phyloP scores from a whole-genome alignment of 805 yeast genomes.

The Candida ovalis region DNA sequence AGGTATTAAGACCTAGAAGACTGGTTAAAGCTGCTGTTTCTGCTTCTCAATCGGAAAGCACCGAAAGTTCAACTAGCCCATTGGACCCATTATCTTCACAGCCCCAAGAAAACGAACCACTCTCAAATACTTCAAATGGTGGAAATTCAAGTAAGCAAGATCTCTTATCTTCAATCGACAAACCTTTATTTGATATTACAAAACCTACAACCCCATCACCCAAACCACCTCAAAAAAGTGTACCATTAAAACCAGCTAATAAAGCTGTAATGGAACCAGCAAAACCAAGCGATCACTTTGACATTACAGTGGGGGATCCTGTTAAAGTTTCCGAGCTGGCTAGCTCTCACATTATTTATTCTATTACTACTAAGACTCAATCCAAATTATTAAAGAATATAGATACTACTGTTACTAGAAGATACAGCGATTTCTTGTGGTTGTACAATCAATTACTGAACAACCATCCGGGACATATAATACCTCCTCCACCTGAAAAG shows the following conservation, averaged over 20 bases:
- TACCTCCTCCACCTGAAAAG: conserved; percentile 96
- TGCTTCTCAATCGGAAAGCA: not conserved
- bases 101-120: conserved; percentile 6
- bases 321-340: conserved; percentile 88
- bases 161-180: conserved; percentile 44
- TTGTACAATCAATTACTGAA: conserved; percentile 80
- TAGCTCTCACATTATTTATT: conserved; percentile 82
- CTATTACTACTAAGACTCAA: conserved; percentile 60
- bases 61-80: conserved; percentile 2
- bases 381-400: conserved; percentile 33
- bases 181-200: conserved; percentile 49
- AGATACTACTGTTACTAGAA: conserved; percentile 63
- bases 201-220: conserved; percentile 2
- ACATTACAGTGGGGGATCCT: conserved; percentile 84
- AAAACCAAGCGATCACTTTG: conserved; percentile 37
- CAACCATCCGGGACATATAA: conserved; percentile 83
- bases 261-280: conserved; percentile 1
- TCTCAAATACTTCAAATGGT: not conserved
- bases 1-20: conserved; percentile 46
- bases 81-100: conserved; percentile 13
- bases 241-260: not conserved
- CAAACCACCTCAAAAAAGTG: not conserved
- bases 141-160: conserved; percentile 24
- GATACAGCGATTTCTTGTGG: conserved; percentile 94
- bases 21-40: conserved; percentile 2